Evolutionary conservation across 1,139 yeast genomes (phyloP).

Genomic region (Protomyces pachydermus): DNA sequence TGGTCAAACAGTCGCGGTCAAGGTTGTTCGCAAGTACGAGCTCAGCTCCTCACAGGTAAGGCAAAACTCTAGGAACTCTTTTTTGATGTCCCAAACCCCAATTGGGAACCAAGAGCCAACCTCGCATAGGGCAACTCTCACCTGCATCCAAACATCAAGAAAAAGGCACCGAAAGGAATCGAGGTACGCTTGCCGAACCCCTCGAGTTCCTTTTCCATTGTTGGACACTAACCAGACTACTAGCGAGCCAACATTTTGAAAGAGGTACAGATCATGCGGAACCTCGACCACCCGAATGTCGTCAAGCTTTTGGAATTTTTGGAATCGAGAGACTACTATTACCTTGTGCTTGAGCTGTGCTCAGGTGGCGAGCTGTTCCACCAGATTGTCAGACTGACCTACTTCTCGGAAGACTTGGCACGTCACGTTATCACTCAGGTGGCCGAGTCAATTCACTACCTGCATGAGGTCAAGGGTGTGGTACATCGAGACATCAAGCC

Average conservation of each 20-base stretch:
- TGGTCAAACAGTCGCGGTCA: slow-evolving; percentile 65
- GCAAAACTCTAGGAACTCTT: slow-evolving; percentile 30
- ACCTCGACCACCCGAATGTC: slow-evolving; percentile 64
- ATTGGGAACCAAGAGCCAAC: slow-evolving; percentile 20
- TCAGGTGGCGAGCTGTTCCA: slow-evolving; percentile 94
- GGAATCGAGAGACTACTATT: slow-evolving; percentile 63
- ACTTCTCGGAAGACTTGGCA: slow-evolving; percentile 78
- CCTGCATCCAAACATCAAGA: slow-evolving; percentile 33
- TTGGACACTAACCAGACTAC: neutral
- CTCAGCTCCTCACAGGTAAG: slow-evolving; percentile 46
- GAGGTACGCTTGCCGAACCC: slow-evolving; percentile 35
- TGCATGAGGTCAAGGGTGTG: slow-evolving; percentile 76
- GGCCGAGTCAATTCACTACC: slow-evolving; percentile 71
- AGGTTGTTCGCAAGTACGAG: slow-evolving; percentile 70
- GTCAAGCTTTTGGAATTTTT: slow-evolving; percentile 65
- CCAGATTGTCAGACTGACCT: slow-evolving; percentile 84
- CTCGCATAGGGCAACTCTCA: slow-evolving; percentile 25
- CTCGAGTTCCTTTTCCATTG: neutral
- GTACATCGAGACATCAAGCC: slow-evolving; percentile 96
- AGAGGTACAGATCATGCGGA: slow-evolving; percentile 81
- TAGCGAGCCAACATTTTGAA: slow-evolving; percentile 59
- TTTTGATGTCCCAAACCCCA: neutral
- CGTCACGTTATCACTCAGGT: slow-evolving; percentile 82
- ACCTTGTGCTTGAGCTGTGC: slow-evolving; percentile 75
- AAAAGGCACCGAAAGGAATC: slow-evolving; percentile 36